Conservation (phyloP, 1,139 yeast genomes). For the Geotrichum klebahnii region DNA sequence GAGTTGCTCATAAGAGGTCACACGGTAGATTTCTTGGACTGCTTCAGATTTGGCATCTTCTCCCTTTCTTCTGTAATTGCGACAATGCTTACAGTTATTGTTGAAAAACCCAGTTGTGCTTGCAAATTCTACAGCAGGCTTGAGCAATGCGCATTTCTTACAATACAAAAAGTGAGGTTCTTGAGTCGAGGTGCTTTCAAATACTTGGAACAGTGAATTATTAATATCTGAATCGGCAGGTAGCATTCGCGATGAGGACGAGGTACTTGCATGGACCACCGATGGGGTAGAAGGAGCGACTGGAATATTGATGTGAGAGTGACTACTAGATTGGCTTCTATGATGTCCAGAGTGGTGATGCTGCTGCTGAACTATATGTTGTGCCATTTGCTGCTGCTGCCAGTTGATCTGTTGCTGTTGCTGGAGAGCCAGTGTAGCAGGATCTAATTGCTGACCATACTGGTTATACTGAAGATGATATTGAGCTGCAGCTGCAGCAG, state of each 20-base stretch:
- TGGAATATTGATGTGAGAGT: conserved; percentile 9
- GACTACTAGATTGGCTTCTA: conserved; percentile 5
- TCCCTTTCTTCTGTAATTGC: conserved; percentile 21
- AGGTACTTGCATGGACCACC: not conserved
- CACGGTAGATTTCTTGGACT: conserved; percentile 18
- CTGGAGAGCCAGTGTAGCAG: conserved; percentile 6
- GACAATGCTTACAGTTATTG: conserved; percentile 21
- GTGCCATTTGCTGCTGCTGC: conserved; percentile 11
- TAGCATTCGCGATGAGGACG: conserved; percentile 8
- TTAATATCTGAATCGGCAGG: conserved; percentile 9
- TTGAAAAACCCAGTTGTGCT: conserved; percentile 21
- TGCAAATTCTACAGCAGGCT: conserved; percentile 22
- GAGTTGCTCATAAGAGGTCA: conserved; percentile 17
- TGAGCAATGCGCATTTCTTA: conserved; percentile 20
- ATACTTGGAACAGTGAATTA: conserved; percentile 18
- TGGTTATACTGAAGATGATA: conserved; percentile 4
- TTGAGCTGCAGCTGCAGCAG: conserved; percentile 9
- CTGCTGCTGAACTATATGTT: not conserved
- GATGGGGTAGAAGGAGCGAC: conserved; percentile 7
- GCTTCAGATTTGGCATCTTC: conserved; percentile 21
- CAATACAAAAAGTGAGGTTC: conserved; percentile 20
- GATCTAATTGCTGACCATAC: conserved; percentile 11
- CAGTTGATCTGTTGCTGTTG: conserved; percentile 11
- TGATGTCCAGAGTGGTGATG: not conserved
- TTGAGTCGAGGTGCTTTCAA: conserved; percentile 17